Percentiles rank a stretch among this genome's conserved stretches.
These are phyloP conservation scores for Hypsizygus ulmarius DNA, from an alignment of 1,284 basidiomycete species.

Conservation along the genomic window DNA sequence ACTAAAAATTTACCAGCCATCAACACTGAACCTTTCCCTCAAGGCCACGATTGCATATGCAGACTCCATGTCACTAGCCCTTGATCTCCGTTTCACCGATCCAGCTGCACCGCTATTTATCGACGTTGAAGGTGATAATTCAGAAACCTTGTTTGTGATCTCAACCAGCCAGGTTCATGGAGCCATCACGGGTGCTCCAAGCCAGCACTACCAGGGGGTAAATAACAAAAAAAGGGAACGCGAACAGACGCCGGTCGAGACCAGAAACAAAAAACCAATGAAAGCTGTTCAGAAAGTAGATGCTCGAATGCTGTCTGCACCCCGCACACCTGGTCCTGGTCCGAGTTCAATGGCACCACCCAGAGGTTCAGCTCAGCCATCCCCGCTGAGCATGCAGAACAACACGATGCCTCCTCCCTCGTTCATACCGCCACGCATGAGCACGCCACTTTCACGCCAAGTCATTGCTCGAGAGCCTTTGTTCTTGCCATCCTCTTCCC, in stretches of 20 bases:
- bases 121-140: constrained; percentile 62
- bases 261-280: constrained; percentile 50
- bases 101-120: constrained; percentile 71
- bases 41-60: constrained; percentile 77
- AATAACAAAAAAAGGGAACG: constrained; percentile 43
- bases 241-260: constrained; percentile 34
- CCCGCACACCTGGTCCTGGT: constrained; percentile 26
- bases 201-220: constrained; percentile 23
- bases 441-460: background rate
- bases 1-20: background rate
- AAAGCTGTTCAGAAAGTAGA: constrained; percentile 56
- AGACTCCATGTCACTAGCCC: constrained; percentile 58
- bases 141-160: constrained; percentile 67
- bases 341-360: constrained; percentile 19
- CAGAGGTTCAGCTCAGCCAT: constrained; percentile 13
- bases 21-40: constrained; percentile 7
- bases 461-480: constrained; percentile 44
- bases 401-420: constrained; percentile 10
- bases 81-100: constrained; percentile 74
- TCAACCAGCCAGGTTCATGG: constrained; percentile 64
- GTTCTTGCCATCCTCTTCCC: constrained; percentile 63
- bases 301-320: constrained; percentile 21
- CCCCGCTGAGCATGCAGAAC: background rate
- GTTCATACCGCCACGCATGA: constrained; percentile 4
- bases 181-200: constrained; percentile 25